Evolutionary conservation across 306 rosid genomes (phyloP).

Genomic region (Begonia masoniana): DNA sequence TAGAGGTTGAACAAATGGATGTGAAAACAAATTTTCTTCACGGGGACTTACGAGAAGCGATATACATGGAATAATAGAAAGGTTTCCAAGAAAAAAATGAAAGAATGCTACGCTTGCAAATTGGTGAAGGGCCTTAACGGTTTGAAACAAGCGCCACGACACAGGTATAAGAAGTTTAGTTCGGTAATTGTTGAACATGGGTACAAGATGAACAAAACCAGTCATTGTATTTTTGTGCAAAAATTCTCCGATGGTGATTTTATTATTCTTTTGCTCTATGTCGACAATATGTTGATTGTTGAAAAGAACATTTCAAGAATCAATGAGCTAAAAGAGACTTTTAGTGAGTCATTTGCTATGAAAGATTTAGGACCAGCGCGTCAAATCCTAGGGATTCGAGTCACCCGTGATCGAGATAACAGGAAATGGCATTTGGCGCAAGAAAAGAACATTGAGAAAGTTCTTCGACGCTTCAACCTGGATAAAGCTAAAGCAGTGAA

Average conservation of each 20-base stretch:
- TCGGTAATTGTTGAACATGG: not conserved
- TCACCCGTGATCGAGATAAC: no score
- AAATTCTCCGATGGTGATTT: not conserved
- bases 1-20: not conserved
- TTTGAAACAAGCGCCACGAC: not conserved
- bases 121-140: not conserved
- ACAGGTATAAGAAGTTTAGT: not conserved
- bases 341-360: no score
- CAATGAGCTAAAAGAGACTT: no score
- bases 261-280: not conserved
- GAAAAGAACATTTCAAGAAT: no score
- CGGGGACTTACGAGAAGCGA: not conserved
- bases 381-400: no score
- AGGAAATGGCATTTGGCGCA: no score
- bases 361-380: no score
- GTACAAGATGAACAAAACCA: not conserved
- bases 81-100: not conserved
- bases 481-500: no score
- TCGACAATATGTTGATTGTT: no score
- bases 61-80: not conserved
- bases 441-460: no score
- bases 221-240: not conserved
- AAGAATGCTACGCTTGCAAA: not conserved
- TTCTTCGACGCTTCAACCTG: no score
- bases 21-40: not conserved